Conservation (phyloP, 371 early-diverging fungal species). For the Mortierella sp. region DNA sequence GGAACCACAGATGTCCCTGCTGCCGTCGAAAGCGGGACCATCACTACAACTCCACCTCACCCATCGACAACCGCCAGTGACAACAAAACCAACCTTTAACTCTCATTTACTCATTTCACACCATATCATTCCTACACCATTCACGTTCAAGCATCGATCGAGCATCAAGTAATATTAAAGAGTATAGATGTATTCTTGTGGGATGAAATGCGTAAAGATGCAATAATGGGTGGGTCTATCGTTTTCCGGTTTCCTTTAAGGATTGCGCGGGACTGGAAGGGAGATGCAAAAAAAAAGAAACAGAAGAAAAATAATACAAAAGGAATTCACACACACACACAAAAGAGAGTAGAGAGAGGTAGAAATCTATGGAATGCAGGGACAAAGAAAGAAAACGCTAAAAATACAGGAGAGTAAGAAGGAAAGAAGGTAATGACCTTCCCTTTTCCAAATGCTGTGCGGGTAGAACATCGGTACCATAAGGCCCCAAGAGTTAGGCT, state of each 20-base stretch:
- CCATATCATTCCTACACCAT: background rate
- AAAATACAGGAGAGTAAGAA: constrained; percentile 41
- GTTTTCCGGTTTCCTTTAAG: background rate
- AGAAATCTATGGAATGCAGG: constrained; percentile 8
- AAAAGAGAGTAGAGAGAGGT: constrained; percentile 8
- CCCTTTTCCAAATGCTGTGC: constrained; percentile 40
- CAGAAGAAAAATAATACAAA: constrained; percentile 36
- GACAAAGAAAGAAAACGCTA: constrained; percentile 23
- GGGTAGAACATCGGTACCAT: constrained; percentile 41
- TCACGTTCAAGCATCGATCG: background rate
- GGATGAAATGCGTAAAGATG: background rate
- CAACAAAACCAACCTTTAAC: background rate
- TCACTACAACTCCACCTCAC: background rate
- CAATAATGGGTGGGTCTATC: constrained; percentile 8
- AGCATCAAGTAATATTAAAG: background rate
- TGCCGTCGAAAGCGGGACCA: background rate
- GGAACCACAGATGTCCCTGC: background rate
- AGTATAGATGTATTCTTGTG: background rate
- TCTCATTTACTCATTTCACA: background rate
- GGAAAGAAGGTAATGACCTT: constrained; percentile 15
- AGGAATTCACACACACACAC: constrained; percentile 5
- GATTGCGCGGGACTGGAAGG: background rate
- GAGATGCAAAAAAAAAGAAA: constrained; percentile 4
- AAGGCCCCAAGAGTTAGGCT: constrained; percentile 36
- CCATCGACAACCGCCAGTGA: background rate